Percentiles rank a stretch among this genome's conserved stretches.
Conservation (phyloP, 1,139 yeast species). For the Debaryomyces sp. region DNA sequence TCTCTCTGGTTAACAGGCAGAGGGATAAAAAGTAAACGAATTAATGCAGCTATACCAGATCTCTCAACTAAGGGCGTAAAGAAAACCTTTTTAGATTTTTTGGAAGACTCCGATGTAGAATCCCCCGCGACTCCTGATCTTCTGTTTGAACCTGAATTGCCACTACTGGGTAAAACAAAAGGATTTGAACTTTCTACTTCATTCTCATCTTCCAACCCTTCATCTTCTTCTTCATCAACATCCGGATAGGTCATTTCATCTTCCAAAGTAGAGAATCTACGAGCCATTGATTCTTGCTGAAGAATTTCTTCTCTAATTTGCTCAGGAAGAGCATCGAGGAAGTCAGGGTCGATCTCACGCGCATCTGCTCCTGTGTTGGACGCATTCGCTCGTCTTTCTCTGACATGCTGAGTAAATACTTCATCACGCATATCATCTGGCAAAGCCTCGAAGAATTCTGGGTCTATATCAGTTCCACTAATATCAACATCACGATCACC, state of each 20-base stretch:
- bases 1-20: conserved; percentile 69
- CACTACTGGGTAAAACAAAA: background rate
- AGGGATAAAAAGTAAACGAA: conserved; percentile 75
- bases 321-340: conserved; percentile 80
- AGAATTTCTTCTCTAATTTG: conserved; percentile 72
- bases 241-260: conserved; percentile 22
- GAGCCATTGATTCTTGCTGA: conserved; percentile 62
- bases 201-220: conserved; percentile 29
- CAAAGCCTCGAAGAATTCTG: conserved; percentile 84
- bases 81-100: conserved; percentile 36
- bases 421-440: conserved; percentile 95
- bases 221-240: conserved; percentile 27
- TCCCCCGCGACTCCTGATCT: background rate
- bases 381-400: conserved; percentile 66
- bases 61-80: conserved; percentile 75
- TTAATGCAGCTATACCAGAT: conserved; percentile 72
- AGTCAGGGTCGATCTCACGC: conserved; percentile 79
- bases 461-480: conserved; percentile 89
- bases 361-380: conserved; percentile 43
- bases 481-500: conserved; percentile 85
- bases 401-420: conserved; percentile 82
- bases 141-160: background rate
- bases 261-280: conserved; percentile 36
- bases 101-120: conserved; percentile 7
- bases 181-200: conserved; percentile 17